Evolutionary conservation across 2,329 filamentous ascomycete species (phyloP), one percentile per base, ranked within the genome.

Genomic region (Clonostachys chloroleuca): DNA sequence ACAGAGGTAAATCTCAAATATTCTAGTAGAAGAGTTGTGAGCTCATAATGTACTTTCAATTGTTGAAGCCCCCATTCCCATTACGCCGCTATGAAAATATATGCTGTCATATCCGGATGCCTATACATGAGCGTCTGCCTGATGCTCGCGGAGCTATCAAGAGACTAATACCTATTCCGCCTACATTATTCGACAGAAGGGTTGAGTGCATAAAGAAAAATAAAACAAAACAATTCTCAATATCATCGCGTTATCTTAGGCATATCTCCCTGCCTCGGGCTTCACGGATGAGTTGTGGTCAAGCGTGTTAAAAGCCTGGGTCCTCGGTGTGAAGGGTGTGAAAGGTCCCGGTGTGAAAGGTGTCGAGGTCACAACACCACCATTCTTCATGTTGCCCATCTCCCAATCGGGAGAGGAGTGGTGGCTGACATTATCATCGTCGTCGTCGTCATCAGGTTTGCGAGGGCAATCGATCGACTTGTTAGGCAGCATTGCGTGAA

Each of bases 261-360:
- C 24, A 13, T 33, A 34, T 14, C 17, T 13, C 35, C 30, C 43
- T 13, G 61, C 57, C 36, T 69, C 57, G 24, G 63, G 55, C 45
- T 77, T 69, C 43, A 81, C 59, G 4, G 81, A 80, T 49, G 83
- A 60, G 56, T 78, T 77, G 47, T 80, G 66, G 51, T 84, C 78
- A 43, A 86, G 67, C 12, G 77, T 75, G 57, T 86, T 75, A 60
- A 88, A 88, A 2, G 84, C 85, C 61, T 80, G 74, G 14, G 85
- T 87, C 53, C 85, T 66, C 6, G 84, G 84, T 7, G 84, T 87
- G 52, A 76, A 86, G 0, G 80, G 79, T 52, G 70, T 53, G 13
- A 55, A 53, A 34, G 52, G 54, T 20, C 47, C 54, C 12, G 57
- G 59, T 6, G 58, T 60, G 2, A 69, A 66, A 2, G 58, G 56